Conservation (phyloP, 2,329 filamentous ascomycete species). For the Cordyceps cicadae region DNA sequence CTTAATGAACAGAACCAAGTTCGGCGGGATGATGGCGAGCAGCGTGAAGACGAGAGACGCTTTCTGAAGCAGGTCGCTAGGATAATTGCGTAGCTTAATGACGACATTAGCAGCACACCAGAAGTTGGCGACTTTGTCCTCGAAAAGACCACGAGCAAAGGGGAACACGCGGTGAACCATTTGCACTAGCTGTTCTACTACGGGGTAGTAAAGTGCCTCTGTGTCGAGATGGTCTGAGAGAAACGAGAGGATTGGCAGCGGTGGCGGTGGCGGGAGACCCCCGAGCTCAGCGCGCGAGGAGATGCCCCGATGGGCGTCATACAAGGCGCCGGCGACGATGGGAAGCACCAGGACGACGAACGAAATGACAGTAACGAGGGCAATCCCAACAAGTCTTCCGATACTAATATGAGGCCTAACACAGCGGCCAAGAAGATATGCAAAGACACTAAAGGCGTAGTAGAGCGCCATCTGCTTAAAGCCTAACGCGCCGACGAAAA, state of each 20-base stretch:
- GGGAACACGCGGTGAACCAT: constrained; percentile 90
- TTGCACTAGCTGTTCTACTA: constrained; percentile 72
- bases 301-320: constrained; percentile 59
- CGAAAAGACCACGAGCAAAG: constrained; percentile 89
- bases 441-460: constrained; percentile 88
- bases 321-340: constrained; percentile 61
- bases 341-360: constrained; percentile 72
- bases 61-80: constrained; percentile 62
- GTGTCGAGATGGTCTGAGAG: constrained; percentile 53
- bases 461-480: constrained; percentile 99
- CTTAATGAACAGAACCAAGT: constrained; percentile 67
- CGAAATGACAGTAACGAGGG: constrained; percentile 60
- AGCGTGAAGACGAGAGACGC: constrained; percentile 69
- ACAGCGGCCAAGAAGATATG: constrained; percentile 81
- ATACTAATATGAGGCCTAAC: constrained; percentile 64
- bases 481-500: constrained; percentile 87
- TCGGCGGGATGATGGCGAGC: constrained; percentile 68
- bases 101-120: constrained; percentile 91
- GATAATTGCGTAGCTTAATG: constrained; percentile 74
- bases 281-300: constrained; percentile 47
- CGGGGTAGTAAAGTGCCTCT: constrained; percentile 62
- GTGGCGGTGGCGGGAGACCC: constrained; percentile 47
- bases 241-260: constrained; percentile 54
- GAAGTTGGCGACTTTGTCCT: constrained; percentile 97
- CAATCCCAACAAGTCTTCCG: constrained; percentile 64